Evolutionary conservation across 805 yeast species (phyloP), one percentile per base, ranked within the genome.

Genomic region (Kluyveromyces nonfermentans): DNA sequence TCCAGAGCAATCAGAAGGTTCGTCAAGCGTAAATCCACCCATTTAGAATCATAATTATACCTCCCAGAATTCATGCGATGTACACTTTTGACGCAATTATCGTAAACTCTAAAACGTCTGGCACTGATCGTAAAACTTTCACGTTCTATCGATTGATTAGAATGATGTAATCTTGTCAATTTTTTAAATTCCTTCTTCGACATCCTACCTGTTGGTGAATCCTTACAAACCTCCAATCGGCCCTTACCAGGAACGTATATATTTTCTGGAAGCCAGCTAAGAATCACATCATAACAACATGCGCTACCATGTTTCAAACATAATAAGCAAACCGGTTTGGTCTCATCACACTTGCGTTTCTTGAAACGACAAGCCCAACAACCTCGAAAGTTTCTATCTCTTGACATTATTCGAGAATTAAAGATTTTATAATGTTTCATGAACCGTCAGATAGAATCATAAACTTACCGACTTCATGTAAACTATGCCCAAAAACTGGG

Each of bases 301-400:
- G 39, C 41, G 31, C 52, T 53, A 7, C 52, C 50, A 41, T 58
- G 58, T 33, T 47, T 52, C 10, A 46, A 37, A 35, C 66, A 62
- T 15, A 53, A 35, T 1, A 62, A 50, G 37, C 64, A 62, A n/a
- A 46, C 32, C 1, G 64, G 64, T 45, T 50, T 58, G 5, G 34
- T 33, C 39, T 56, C 56, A 43, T 62, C 63, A 47, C 66, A 62
- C 39, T 57, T 54, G 16, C 60, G 50, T 40, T 62, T 62, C 43
- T 60, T 60, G 18, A 57, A 52, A 34, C 64, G 45, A 36, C 66
- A 62, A 5, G 62, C 59, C 66, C 66, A 62, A 44, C 66, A 62
- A 5, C 64, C 64, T 6, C 61, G 60, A 20, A 62, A 62, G 1
- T 59, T 57, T 46, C 66, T 55, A 9, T 54, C 56, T 37, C 48